phyloP scores from a whole-genome alignment of 176 grass and related monocot species.

The Avena sativa region DNA sequence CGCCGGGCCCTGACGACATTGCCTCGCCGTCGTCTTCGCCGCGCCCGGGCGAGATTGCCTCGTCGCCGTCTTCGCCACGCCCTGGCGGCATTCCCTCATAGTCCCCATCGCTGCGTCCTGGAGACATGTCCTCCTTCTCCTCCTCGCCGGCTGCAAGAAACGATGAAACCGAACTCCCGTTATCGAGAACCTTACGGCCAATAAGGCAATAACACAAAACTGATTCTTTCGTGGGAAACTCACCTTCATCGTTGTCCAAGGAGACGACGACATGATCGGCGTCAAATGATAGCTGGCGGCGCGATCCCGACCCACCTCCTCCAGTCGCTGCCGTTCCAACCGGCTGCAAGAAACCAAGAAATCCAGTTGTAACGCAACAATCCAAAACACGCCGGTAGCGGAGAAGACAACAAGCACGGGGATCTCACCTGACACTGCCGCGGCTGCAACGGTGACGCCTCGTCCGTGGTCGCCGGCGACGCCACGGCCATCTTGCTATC shows the following conservation, averaged over 20 bases:
- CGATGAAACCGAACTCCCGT: background rate
- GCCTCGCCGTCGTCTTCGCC: background rate
- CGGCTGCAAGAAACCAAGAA: constrained; percentile 22
- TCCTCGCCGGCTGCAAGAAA: background rate
- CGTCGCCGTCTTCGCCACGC: background rate
- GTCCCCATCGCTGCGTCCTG: background rate
- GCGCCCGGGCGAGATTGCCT: background rate
- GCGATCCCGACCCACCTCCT: background rate
- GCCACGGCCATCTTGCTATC: background rate
- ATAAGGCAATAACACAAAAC: background rate
- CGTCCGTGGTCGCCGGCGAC: background rate
- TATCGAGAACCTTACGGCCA: too few species aligned
- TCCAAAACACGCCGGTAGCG: background rate
- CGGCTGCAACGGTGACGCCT: background rate
- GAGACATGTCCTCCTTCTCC: background rate
- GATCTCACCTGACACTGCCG: background rate
- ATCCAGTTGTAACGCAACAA: background rate
- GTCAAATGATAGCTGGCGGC: background rate
- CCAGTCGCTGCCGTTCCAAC: background rate
- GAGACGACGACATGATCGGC: background rate
- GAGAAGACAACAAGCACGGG: background rate
- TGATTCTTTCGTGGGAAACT: background rate
- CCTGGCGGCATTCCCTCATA: background rate
- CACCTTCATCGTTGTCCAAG: background rate
- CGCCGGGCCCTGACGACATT: background rate